Evolutionary conservation across 441 rosid genomes (phyloP), one percentile per base, ranked within the genome.

Genomic region (Daphne laureola): DNA sequence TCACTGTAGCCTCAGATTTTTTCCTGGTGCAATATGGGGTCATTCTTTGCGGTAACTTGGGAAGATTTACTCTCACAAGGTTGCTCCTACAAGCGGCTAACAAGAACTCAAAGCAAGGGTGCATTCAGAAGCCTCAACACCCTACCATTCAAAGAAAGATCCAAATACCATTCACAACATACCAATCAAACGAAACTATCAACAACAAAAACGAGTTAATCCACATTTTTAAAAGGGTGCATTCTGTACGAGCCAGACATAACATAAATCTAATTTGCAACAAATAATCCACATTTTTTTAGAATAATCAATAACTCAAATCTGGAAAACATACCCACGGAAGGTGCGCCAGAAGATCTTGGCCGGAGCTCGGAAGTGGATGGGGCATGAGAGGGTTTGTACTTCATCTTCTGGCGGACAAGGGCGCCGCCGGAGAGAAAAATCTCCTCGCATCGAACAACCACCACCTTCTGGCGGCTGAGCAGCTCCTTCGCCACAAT

Each of bases 61-160:
- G n/a, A n/a, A n/a, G n/a, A n/a, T n/a, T n/a, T n/a, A n/a, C n/a
- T n/a, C n/a, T n/a, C n/a, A n/a, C n/a, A n/a, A n/a, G n/a, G n/a
- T n/a, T n/a, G n/a, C n/a, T n/a, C n/a, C n/a, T n/a, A n/a, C n/a
- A n/a, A n/a, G n/a, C n/a, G n/a, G n/a, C n/a, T n/a, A n/a, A n/a
- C n/a, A n/a, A n/a, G n/a, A n/a, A n/a, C n/a, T n/a, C n/a, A n/a
- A n/a, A n/a, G n/a, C n/a, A n/a, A n/a, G n/a, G n/a, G n/a, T n/a
- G n/a, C n/a, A n/a, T 72, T 84, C 53, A 75, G 93, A 58, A 90
- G 93, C 81, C 96, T 91, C 96, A 91, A 78, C n/a, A 87, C 98
- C 84, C 95, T 88, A 43, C 3, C 38, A 31, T 31, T 31, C 38
- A 31, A 5, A 5, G 9, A 31, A n/a, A 14, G 41, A 6, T 16